Evolutionary conservation across 345 rosid genomes (phyloP).

Genomic region (Hibiscus mutabilis): DNA sequence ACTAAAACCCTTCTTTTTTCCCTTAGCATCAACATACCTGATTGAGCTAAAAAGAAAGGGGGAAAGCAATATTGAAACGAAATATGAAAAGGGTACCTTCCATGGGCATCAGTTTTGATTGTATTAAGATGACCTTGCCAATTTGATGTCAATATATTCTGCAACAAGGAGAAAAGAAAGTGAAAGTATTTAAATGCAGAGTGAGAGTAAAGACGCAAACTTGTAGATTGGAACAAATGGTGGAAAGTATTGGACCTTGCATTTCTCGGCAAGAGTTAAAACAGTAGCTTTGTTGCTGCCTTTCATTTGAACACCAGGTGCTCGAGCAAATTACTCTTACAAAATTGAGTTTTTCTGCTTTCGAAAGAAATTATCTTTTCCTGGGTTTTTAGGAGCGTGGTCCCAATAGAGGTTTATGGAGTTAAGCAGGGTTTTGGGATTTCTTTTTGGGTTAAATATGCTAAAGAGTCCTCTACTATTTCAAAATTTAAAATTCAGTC

Average conservation of each 20-base stretch:
- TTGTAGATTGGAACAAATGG: not conserved
- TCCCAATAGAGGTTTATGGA: not conserved
- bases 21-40: not conserved
- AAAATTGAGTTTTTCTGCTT: not conserved
- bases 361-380: not conserved
- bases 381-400: not conserved
- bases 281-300: constrained; percentile 42
- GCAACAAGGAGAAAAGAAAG: constrained; percentile 12
- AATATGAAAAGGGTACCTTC: constrained; percentile 43
- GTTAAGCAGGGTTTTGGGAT: not conserved
- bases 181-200: not conserved
- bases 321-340: constrained; percentile 39
- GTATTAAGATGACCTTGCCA: constrained; percentile 77
- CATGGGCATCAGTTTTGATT: constrained; percentile 73
- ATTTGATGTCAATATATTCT: constrained; percentile 73
- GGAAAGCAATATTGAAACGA: not conserved
- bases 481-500: not conserved
- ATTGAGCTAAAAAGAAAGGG: not conserved
- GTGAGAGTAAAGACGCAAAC: not conserved
- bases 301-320: constrained; percentile 47
- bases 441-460: not conserved
- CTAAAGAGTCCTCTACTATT: not conserved
- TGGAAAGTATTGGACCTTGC: constrained; percentile 48
- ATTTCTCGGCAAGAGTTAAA: constrained; percentile 51
- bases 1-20: not conserved